A percentile compares a stretch with the other conserved stretches of the same genome.
These are phyloP conservation scores for Alternaria panax DNA, from an alignment of 2,329 filamentous ascomycete genomes.

Conservation along the genomic window DNA sequence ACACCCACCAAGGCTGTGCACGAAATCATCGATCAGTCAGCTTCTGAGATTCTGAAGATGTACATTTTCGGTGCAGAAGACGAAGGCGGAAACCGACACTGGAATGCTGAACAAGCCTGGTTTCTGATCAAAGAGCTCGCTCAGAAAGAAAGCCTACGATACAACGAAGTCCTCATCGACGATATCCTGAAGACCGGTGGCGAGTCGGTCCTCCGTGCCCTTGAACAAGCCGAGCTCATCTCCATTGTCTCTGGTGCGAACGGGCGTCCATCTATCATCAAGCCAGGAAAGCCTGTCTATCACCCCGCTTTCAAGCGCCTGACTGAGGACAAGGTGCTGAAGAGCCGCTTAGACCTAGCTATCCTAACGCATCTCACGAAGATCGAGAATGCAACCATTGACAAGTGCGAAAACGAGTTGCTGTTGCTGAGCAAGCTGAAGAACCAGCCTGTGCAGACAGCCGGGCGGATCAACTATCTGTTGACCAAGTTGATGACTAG, in stretches of 20 bases:
- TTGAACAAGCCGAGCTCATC: conserved; percentile 88
- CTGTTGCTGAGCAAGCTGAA: conserved; percentile 73
- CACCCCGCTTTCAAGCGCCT: conserved; percentile 80
- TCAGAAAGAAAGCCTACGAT: conserved; percentile 71
- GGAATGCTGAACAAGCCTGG: conserved; percentile 90
- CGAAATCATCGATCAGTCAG: conserved; percentile 88
- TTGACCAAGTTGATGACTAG: conserved; percentile 75
- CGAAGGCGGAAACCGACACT: conserved; percentile 64
- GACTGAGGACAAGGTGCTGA: conserved; percentile 74
- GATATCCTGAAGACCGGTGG: conserved; percentile 76
- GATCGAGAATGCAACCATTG: conserved; percentile 75
- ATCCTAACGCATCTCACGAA: conserved; percentile 73
- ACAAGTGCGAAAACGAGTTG: conserved; percentile 81
- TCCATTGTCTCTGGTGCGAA: conserved; percentile 72
- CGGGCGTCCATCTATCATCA: conserved; percentile 79
- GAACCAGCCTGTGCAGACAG: conserved; percentile 72
- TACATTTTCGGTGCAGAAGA: conserved; percentile 74
- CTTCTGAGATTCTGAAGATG: conserved; percentile 91
- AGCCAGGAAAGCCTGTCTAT: conserved; percentile 85
- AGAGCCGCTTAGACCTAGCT: conserved; percentile 72
- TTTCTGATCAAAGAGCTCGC: conserved; percentile 81
- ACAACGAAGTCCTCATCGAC: conserved; percentile 83
- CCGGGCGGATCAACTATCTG: conserved; percentile 73
- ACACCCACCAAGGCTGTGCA: conserved; percentile 79
- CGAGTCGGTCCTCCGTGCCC: conserved; percentile 77